Evolutionary conservation across 306 rosid genomes (phyloP).

Genomic region (Vigna radiata): DNA sequence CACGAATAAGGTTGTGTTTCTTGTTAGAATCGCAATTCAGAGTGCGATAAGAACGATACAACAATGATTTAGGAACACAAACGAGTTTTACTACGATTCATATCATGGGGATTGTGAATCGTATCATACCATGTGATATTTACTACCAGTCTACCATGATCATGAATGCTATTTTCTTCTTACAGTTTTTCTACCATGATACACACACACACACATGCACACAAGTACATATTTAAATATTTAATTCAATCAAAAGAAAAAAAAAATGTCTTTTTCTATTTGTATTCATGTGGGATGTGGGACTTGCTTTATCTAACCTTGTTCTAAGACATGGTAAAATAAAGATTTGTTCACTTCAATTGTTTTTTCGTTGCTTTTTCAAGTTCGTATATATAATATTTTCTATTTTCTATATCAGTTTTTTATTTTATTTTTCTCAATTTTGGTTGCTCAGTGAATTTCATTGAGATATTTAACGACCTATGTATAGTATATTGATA

Average conservation of each 20-base stretch:
- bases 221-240: too few species aligned
- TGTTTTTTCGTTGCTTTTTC: background rate
- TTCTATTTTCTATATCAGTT: background rate
- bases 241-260: slow-evolving; percentile 19
- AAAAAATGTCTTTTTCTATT: background rate
- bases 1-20: too few species aligned
- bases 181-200: background rate
- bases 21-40: too few species aligned
- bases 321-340: background rate
- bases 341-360: background rate
- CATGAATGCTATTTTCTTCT: slow-evolving; percentile 15
- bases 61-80: too few species aligned
- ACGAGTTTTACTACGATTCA: too few species aligned
- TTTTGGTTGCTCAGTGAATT: background rate
- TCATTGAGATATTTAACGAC: slow-evolving; percentile 9
- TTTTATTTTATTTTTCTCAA: background rate
- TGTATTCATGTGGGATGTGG: slow-evolving; percentile 20
- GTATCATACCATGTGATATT: too few species aligned
- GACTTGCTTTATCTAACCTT: background rate
- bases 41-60: too few species aligned
- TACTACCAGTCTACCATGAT: too few species aligned
- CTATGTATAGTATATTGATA: background rate
- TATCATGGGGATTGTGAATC: too few species aligned
- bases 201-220: too few species aligned
- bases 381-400: background rate